phyloP scores from a whole-genome alignment of 768 basidiomycete species.

The Mycena vitilis region DNA sequence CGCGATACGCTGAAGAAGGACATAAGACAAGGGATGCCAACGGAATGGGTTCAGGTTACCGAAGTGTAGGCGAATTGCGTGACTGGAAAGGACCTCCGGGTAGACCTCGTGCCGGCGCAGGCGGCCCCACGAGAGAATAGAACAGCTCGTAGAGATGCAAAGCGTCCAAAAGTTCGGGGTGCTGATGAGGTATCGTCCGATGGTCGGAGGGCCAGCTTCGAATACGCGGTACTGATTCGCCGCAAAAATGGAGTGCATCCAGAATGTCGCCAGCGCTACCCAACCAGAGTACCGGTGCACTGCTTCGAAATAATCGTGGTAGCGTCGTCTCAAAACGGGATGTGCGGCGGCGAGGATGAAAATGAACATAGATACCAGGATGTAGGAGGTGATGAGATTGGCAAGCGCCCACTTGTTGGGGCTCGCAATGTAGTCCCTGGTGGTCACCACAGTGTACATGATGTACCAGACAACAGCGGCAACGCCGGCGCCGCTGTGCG shows the following conservation, averaged over 20 bases:
- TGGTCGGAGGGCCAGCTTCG: slow-evolving; percentile 47
- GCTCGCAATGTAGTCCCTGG: slow-evolving; percentile 47
- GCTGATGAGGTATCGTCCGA: slow-evolving; percentile 56
- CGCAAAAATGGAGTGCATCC: slow-evolving; percentile 53
- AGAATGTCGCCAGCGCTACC: slow-evolving; percentile 62
- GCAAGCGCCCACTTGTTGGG: slow-evolving; percentile 44
- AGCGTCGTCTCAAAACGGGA: slow-evolving; percentile 56
- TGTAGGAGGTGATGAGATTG: slow-evolving; percentile 57
- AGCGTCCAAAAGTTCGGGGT: slow-evolving; percentile 64
- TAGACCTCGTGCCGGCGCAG: slow-evolving; percentile 61
- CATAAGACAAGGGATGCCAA: no score
- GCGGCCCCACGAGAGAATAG: slow-evolving; percentile 64
- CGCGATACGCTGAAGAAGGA: slow-evolving; percentile 41
- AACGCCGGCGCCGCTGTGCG: slow-evolving; percentile 63
- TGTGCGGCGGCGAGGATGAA: slow-evolving; percentile 62
- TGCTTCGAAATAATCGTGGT: slow-evolving; percentile 68
- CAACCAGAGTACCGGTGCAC: slow-evolving; percentile 67
- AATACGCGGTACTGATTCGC: slow-evolving; percentile 47
- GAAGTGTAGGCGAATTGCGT: slow-evolving; percentile 66
- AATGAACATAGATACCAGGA: slow-evolving; percentile 58
- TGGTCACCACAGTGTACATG: slow-evolving; percentile 57
- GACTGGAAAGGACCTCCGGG: slow-evolving; percentile 63
- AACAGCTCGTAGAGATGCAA: slow-evolving; percentile 50
- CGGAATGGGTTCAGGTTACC: slow-evolving; percentile 34
- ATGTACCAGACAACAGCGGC: slow-evolving; percentile 67